phyloP scores from a whole-genome alignment of 768 basidiomycete genomes.

The Leccinum imitatum region DNA sequence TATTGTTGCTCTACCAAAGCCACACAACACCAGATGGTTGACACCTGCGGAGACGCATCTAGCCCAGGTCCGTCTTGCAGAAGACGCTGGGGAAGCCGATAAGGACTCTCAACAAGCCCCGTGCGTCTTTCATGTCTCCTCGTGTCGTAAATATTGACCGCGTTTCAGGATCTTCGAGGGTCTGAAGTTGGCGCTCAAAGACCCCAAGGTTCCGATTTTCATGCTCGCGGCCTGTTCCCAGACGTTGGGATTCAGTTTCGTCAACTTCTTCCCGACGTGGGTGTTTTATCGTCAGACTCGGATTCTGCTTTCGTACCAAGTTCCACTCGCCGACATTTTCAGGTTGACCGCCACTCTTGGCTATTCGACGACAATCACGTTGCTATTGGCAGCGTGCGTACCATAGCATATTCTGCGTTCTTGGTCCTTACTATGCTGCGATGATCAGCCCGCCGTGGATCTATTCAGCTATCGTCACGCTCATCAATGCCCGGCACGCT shows the following conservation, averaged over 20 bases:
- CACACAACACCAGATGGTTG: conserved; percentile 63
- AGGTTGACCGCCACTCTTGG: conserved; percentile 62
- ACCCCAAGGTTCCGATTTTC: conserved; percentile 54
- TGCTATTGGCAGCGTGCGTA: conserved; percentile 59
- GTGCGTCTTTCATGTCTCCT: conserved; percentile 37
- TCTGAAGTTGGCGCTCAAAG: conserved; percentile 53
- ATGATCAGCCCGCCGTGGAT: conserved; percentile 60
- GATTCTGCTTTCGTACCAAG: background rate
- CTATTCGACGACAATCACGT: conserved; percentile 56
- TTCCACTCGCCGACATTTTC: background rate
- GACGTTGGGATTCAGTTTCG: conserved; percentile 57
- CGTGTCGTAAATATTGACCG: background rate
- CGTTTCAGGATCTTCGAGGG: conserved; percentile 19
- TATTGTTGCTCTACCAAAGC: conserved; percentile 35
- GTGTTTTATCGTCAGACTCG: conserved; percentile 5
- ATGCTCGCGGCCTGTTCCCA: conserved; percentile 53
- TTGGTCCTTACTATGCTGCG: background rate
- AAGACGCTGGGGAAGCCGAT: conserved; percentile 69
- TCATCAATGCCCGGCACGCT: conserved; percentile 58
- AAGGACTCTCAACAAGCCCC: conserved; percentile 56
- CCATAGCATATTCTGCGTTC: background rate
- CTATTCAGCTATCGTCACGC: conserved; percentile 48
- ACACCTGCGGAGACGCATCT: conserved; percentile 48
- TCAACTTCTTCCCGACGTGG: conserved; percentile 59
- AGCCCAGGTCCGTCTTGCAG: conserved; percentile 65